Evolutionary conservation across 2,329 filamentous ascomycete genomes (phyloP), one percentile per base, ranked within the genome.

Genomic region (Colletotrichum lentis): DNA sequence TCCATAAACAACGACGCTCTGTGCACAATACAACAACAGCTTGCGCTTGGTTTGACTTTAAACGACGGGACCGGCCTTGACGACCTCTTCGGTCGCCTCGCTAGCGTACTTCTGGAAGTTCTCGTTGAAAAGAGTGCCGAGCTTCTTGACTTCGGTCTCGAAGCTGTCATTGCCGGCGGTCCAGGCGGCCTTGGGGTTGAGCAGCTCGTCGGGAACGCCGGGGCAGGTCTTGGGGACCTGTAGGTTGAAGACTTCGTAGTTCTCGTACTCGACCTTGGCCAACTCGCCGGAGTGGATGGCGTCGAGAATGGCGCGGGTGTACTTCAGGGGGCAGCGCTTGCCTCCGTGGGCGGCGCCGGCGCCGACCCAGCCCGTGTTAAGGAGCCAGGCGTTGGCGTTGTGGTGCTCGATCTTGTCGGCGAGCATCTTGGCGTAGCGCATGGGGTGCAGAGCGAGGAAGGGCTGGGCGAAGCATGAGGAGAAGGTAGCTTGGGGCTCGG

Each of bases 381-480:
- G 91, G 74, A 99, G 87, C 96, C 96, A 99, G 75, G 95, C 96
- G 80, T 97, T 97, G 82, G 94, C 91, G 77, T 94, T 92, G 90
- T 99, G 94, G 74, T 93, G 81, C 77, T 95, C 88, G 78, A 99
- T 99, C 91, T 98, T 98, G 80, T 97, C 93, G 44, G 96, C 96
- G 70, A 99, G 87, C 96, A 99, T 99, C 85, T 91, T 91, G 74
- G 96, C 96, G 84, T 99, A 99, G 81, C 93, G 91, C 96, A 99
- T 99, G 76, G 96, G 96, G 87, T 99, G 96, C 67, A 99, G 90
- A 49, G 96, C 96, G 76, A 99, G 86, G 93, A 99, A 99, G 71
- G 96, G 96, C 84, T 99, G 96, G 64, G 96, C 96, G 83, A 99
- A 99, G 89, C 96, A 99, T 61, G 94, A 96, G 31, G 94, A 98